These are phyloP conservation scores for Oemleria cerasiformis DNA, from an alignment of 306 rosid genomes.

Conservation along the genomic window DNA sequence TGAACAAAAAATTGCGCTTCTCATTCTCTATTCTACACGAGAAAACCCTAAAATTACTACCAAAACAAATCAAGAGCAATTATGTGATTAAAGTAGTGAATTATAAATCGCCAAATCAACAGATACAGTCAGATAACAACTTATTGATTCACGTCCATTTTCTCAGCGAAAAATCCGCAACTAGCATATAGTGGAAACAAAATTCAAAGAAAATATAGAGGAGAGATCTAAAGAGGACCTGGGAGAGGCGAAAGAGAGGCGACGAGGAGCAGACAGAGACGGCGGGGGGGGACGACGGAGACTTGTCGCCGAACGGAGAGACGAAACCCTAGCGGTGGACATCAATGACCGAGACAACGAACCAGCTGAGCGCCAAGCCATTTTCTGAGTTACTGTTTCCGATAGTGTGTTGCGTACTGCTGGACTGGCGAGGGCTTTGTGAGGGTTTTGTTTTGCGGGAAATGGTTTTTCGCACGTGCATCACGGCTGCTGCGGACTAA, in stretches of 20 bases:
- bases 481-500: background rate
- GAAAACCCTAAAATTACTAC: background rate
- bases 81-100: background rate
- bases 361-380: conserved; percentile 78
- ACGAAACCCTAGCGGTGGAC: conserved; percentile 60
- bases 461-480: background rate
- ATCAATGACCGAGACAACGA: conserved; percentile 67
- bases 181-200: background rate
- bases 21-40: background rate
- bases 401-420: background rate
- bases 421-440: conserved; percentile 43
- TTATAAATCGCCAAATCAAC: background rate
- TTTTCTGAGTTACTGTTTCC: conserved; percentile 24
- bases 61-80: background rate
- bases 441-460: conserved; percentile 44
- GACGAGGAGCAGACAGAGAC: conserved; percentile 61
- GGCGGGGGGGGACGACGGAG: conserved; percentile 67
- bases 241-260: conserved; percentile 61
- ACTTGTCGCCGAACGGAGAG: conserved; percentile 56
- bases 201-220: background rate
- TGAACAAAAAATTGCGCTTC: background rate
- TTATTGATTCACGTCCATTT: background rate
- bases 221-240: conserved; percentile 35
- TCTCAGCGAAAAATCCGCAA: background rate
- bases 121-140: background rate